Evolutionary conservation across 2,329 filamentous ascomycete genomes (phyloP).

Genomic region (Trichoderma aggressivum): DNA sequence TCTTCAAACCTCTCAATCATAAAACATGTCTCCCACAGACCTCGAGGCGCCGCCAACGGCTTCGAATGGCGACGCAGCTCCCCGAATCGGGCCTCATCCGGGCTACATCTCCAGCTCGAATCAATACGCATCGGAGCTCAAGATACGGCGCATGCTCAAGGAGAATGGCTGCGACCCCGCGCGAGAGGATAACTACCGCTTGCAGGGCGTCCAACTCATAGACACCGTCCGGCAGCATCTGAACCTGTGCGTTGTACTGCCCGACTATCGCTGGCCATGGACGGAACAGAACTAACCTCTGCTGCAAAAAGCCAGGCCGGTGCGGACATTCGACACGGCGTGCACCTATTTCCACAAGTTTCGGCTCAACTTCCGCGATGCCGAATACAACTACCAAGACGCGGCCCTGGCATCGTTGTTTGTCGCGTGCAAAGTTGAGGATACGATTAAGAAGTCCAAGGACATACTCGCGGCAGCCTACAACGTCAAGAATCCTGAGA

Average conservation of each 20-base stretch:
- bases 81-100: slow-evolving; percentile 41
- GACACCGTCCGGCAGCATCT: slow-evolving; percentile 77
- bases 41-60: neutral
- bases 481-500: slow-evolving; percentile 71
- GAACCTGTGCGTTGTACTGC: slow-evolving; percentile 60
- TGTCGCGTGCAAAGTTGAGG: slow-evolving; percentile 94
- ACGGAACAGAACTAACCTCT: neutral
- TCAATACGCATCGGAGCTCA: slow-evolving; percentile 80
- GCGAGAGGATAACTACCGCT: slow-evolving; percentile 73
- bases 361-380: slow-evolving; percentile 77
- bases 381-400: slow-evolving; percentile 81
- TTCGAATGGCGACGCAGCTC: slow-evolving; percentile 19
- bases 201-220: slow-evolving; percentile 87
- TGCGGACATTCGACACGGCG: slow-evolving; percentile 88
- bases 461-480: slow-evolving; percentile 90
- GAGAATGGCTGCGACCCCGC: slow-evolving; percentile 69
- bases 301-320: slow-evolving; percentile 54
- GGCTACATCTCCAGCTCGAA: slow-evolving; percentile 49
- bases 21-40: slow-evolving; percentile 15
- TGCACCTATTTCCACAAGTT: slow-evolving; percentile 94
- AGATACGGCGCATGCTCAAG: slow-evolving; percentile 69
- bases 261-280: neutral
- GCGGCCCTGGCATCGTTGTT: slow-evolving; percentile 85
- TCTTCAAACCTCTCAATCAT: neutral
- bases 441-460: slow-evolving; percentile 93